Evolutionary conservation across 1,284 basidiomycete genomes (phyloP), one percentile per base, ranked within the genome.

Genomic region (Moesziomyces antarcticus): DNA sequence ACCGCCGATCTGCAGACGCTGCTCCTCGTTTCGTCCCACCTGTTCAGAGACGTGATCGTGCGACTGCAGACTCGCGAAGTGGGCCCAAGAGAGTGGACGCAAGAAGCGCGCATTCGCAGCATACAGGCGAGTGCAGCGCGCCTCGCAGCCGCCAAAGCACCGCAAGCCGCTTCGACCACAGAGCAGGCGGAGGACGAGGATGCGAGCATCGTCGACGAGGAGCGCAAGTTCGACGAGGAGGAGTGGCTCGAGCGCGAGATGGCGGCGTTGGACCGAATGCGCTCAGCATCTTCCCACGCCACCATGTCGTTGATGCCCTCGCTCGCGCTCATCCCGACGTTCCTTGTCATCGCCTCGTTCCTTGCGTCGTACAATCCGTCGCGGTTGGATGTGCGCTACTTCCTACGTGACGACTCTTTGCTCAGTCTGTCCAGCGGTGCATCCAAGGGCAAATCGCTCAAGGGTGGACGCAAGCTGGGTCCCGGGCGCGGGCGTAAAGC

Each of bases 291-390:
- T 6, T 66, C 58, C 3, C 67, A 60, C 22, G 72, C 72, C 0
- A 71, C 48, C 18, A 56, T 66, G 3, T 63, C 72, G 8, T 50
- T 68, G 10, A 41, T 67, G 5, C 67, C 72, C 1, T 71, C 67
- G 6, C 45, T 75, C 3, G 56, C 75, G 10, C 77, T 72, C 42
- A 70, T 76, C 21, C 63, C 59, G 14, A 91, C 91, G 71, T 94
- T 91, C 78, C 87, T 96, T 20, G 85, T 96, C 13, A 84, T 96
- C 9, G 92, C 93, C 0, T 89, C 91, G 0, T 97, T 91, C 82
- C 85, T 95, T 35, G 93, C 93, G 2, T 93, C 91, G 47, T 92
- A 91, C 61, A 97, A 97, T 82, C 93, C 94, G 0, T 84, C 90
- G 0, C 91, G 90, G 77, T 90, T 89, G 7, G 94, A 97, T 82